These are phyloP conservation scores for Trypanosoma grayi DNA, from an alignment of 208 protist species.

Conservation along the genomic window DNA sequence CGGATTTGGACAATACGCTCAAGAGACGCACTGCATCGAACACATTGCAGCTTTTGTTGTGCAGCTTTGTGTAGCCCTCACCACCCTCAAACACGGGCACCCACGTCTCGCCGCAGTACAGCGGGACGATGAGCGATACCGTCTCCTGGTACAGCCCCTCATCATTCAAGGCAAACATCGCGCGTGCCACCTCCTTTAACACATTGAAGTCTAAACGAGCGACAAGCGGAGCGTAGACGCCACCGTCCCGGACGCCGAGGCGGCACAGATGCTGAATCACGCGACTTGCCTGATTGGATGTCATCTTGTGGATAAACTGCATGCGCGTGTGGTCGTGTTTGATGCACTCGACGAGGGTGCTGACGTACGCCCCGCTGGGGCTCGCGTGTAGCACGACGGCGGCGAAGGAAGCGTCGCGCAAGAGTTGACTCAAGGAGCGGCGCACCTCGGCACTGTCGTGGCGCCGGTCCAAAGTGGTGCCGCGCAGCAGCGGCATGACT, in stretches of 20 bases:
- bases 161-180: conserved; percentile 71
- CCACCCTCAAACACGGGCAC: conserved; percentile 14
- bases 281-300: conserved; percentile 74
- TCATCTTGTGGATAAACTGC: conserved; percentile 74
- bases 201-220: conserved; percentile 56
- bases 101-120: conserved; percentile 80
- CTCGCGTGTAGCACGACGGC: conserved; percentile 53
- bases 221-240: conserved; percentile 52
- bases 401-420: conserved; percentile 74
- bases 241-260: conserved; percentile 49
- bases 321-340: conserved; percentile 63
- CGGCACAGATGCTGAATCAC: conserved; percentile 63
- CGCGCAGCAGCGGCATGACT: conserved; percentile 68
- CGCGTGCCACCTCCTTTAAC: conserved; percentile 60
- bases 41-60: conserved; percentile 45
- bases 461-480: conserved; percentile 57
- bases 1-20: conserved; percentile 73
- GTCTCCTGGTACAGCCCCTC: conserved; percentile 47
- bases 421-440: conserved; percentile 51
- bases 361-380: conserved; percentile 53
- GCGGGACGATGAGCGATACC: conserved; percentile 57
- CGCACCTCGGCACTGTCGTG: conserved; percentile 50
- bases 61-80: neutral
- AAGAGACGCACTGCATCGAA: conserved; percentile 81
- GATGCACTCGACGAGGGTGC: conserved; percentile 55